Evolutionary conservation across 192 early-diverging fungal species (phyloP).

Genomic region (Chytriomyces confervae): DNA sequence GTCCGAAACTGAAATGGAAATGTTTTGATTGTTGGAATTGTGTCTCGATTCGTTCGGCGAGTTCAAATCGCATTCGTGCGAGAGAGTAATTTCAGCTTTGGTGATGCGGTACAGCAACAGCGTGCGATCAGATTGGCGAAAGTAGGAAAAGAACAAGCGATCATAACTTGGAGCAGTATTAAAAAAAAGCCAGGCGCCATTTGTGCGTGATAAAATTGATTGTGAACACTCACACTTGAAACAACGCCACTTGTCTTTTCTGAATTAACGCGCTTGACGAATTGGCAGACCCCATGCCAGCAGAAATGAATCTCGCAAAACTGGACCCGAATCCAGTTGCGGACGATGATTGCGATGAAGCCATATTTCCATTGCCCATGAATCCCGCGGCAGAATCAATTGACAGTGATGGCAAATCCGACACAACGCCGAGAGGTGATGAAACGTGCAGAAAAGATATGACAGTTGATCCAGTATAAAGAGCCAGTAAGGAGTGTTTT

Average conservation of each 20-base stretch:
- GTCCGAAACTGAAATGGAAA: conserved; percentile 19
- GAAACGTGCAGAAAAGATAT: conserved; percentile 12
- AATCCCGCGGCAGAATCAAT: not conserved
- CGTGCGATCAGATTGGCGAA: not conserved
- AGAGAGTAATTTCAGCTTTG: not conserved
- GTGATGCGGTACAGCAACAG: conserved; percentile 25
- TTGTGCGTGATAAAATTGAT: not conserved
- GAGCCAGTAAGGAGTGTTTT: conserved; percentile 16
- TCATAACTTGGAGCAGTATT: conserved; percentile 19
- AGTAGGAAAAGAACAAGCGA: conserved; percentile 20
- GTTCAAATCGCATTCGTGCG: conserved; percentile 16
- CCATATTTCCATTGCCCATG: not conserved
- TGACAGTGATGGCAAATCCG: not conserved
- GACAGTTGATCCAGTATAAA: conserved; percentile 11
- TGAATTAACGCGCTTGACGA: not conserved
- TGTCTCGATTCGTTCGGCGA: conserved; percentile 1
- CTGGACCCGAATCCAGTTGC: not conserved
- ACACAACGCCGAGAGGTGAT: not conserved
- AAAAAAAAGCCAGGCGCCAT: not conserved
- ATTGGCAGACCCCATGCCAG: not conserved
- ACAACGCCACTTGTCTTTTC: not conserved
- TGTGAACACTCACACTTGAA: conserved; percentile 24
- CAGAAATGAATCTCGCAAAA: not conserved
- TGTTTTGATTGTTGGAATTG: not conserved
- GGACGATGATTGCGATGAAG: not conserved